phyloP scores from a whole-genome alignment of 495 filamentous ascomycete genomes.

The Daldinia childiae region DNA sequence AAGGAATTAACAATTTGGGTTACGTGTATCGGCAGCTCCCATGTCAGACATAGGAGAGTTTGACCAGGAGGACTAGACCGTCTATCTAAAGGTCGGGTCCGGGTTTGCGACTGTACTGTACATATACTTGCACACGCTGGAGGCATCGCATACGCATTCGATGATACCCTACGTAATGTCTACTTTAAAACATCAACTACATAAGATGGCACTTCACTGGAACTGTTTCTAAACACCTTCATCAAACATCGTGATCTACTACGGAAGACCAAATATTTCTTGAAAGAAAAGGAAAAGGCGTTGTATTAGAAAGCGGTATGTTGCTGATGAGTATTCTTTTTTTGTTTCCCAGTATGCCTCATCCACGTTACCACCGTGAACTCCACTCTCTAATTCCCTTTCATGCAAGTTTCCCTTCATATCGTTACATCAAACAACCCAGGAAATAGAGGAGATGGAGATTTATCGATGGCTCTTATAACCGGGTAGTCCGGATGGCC shows the following conservation, averaged over 20 bases:
- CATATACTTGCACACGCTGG: conserved; percentile 29
- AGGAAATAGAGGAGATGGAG: conserved; percentile 46
- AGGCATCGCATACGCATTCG: conserved; percentile 38
- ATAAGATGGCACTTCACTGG: not conserved
- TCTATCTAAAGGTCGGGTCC: not conserved
- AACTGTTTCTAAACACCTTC: not conserved
- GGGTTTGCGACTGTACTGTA: conserved; percentile 25
- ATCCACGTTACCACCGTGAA: conserved; percentile 37
- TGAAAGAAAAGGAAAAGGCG: conserved; percentile 25
- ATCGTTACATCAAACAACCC: conserved; percentile 42
- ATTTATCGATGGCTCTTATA: conserved; percentile 56
- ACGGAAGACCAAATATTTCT: not conserved
- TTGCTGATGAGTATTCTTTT: conserved; percentile 31
- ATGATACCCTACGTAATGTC: conserved; percentile 46
- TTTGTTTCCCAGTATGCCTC: conserved; percentile 32
- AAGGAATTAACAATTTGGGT: conserved; percentile 1
- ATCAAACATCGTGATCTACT: not conserved
- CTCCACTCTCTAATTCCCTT: conserved; percentile 26
- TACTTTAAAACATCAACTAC: conserved; percentile 28
- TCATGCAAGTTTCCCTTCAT: conserved; percentile 35
- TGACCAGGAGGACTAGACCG: not conserved
- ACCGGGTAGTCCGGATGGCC: conserved; percentile 32
- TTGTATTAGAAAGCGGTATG: conserved; percentile 43
- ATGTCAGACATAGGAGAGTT: not conserved
- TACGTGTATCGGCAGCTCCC: not conserved